Percentiles rank a stretch among this genome's conserved stretches.
Conservation (phyloP, 768 basidiomycete species). For the Pleurotus ostreatus region DNA sequence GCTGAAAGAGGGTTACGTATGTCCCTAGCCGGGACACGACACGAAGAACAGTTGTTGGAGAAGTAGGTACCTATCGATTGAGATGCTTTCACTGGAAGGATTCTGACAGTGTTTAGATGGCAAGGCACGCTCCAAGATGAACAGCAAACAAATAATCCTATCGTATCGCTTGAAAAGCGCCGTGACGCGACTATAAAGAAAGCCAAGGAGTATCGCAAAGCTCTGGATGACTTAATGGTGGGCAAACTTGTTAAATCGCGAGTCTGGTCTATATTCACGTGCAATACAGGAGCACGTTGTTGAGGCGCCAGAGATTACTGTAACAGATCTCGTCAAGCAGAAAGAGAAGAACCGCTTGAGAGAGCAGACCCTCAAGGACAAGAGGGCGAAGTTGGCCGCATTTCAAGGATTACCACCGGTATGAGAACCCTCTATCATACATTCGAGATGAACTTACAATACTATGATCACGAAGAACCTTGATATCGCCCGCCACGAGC, state of each 20-base stretch:
- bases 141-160: conserved; percentile 19
- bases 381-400: conserved; percentile 38
- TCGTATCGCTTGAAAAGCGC: conserved; percentile 30
- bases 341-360: conserved; percentile 32
- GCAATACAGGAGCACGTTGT: conserved; percentile 24
- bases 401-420: conserved; percentile 52
- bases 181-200: conserved; percentile 39
- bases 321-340: conserved; percentile 33
- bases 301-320: conserved; percentile 26
- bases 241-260: neutral
- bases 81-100: neutral
- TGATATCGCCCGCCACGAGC: conserved; percentile 39
- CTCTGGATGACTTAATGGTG: conserved; percentile 32
- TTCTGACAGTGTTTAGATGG: conserved; percentile 27
- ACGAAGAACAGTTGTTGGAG: conserved; percentile 32
- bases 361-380: conserved; percentile 37
- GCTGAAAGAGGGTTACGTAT: conserved; percentile 33
- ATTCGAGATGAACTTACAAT: neutral
- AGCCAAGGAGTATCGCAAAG: conserved; percentile 43
- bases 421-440: conserved; percentile 6
- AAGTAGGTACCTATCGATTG: conserved; percentile 24
- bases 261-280: neutral
- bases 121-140: conserved; percentile 23
- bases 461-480: conserved; percentile 31
- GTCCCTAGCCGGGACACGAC: conserved; percentile 27